Evolutionary conservation across 441 rosid species (phyloP).

Genomic region (Corymbia calophylla): DNA sequence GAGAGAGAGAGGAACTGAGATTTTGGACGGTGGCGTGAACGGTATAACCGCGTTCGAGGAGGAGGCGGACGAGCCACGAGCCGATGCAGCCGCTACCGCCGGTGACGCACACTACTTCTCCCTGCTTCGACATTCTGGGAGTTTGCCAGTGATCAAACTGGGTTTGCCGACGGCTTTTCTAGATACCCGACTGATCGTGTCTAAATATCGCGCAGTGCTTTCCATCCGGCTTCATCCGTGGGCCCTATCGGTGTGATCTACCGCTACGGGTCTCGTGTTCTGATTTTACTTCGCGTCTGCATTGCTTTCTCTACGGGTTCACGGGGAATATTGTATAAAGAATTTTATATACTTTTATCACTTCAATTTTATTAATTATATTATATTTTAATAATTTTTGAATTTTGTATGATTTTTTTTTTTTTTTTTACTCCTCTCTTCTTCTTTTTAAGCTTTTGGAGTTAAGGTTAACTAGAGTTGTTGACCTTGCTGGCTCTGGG

Average conservation of each 20-base stretch:
- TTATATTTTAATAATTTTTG: too few relatives aligned
- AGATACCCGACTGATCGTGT: background rate
- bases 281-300: background rate
- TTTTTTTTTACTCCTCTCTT: too few relatives aligned
- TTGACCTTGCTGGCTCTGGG: too few relatives aligned
- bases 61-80: conserved; percentile 70
- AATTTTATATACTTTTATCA: too few relatives aligned
- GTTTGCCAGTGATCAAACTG: background rate
- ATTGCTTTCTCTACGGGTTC: background rate
- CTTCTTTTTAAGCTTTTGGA: too few relatives aligned
- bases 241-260: background rate
- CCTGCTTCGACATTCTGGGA: conserved; percentile 19
- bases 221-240: background rate
- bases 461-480: too few relatives aligned
- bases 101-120: conserved; percentile 49
- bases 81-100: conserved; percentile 94
- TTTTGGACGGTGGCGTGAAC: conserved; percentile 74
- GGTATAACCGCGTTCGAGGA: conserved; percentile 69
- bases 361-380: too few relatives aligned
- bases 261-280: background rate
- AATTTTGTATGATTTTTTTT: too few relatives aligned
- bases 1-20: conserved; percentile 41
- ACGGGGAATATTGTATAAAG: too few relatives aligned
- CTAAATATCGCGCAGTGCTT: background rate
- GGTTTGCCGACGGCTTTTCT: background rate